Conservation (phyloP, 164 flowering plant species). For the Nymphaea thermarum region DNA sequence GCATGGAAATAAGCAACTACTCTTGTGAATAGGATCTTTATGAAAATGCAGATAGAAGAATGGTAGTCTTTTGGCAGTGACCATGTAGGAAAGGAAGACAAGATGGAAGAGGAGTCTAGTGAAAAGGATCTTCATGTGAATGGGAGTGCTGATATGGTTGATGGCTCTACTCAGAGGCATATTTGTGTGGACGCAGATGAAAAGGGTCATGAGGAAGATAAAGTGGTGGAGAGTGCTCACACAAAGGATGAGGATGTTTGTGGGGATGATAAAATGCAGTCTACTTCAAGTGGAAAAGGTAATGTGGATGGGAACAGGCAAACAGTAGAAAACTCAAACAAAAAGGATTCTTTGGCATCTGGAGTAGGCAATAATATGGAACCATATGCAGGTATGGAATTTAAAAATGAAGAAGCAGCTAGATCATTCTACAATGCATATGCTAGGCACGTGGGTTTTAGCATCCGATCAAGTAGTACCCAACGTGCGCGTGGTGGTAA, state of each 20-base stretch:
- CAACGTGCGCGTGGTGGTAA: not conserved
- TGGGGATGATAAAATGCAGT: not conserved
- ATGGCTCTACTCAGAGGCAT: not conserved
- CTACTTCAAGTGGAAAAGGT: not conserved
- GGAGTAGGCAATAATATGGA: not conserved
- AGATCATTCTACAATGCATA: not conserved
- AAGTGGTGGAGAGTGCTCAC: not conserved
- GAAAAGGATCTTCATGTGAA: not conserved
- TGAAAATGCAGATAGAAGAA: not conserved
- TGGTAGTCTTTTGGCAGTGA: not conserved
- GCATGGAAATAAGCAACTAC: not conserved
- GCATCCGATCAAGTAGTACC: not conserved
- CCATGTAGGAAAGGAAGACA: not conserved
- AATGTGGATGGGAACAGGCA: not conserved
- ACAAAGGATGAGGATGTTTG: not conserved
- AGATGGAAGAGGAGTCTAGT: not conserved
- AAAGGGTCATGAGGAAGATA: not conserved
- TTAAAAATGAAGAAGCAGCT: not conserved
- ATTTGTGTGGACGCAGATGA: not conserved
- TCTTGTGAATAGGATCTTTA: not conserved
- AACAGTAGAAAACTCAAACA: not conserved
- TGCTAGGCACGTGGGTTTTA: not conserved
- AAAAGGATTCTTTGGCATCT: not conserved
- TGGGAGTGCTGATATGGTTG: not conserved
- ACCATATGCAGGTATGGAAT: slow-evolving; percentile 3